A percentile compares a stretch with the other conserved stretches of the same genome.
phyloP scores from a whole-genome alignment of 257 asterid genomes.

The Solanum peruvianum region DNA sequence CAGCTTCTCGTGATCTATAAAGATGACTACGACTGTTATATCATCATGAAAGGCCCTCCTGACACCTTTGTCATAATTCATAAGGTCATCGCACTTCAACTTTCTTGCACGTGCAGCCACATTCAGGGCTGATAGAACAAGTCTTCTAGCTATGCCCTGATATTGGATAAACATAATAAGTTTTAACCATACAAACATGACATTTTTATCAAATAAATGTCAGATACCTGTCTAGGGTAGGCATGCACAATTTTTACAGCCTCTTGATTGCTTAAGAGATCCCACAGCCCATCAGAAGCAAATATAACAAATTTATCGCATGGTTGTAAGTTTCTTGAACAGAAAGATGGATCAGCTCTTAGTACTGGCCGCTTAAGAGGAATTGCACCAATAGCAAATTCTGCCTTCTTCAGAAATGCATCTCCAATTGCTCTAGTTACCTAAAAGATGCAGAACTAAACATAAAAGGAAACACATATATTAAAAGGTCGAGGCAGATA shows the following conservation, averaged over 20 bases:
- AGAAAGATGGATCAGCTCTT: slow-evolving; percentile 59
- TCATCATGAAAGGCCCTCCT: slow-evolving; percentile 66
- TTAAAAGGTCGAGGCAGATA: no score
- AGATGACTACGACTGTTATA: slow-evolving; percentile 60
- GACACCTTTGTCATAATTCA: slow-evolving; percentile 29
- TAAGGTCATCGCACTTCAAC: slow-evolving; percentile 27
- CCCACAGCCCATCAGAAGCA: slow-evolving; percentile 98
- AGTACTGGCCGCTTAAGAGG: slow-evolving; percentile 55
- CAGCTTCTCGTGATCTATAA: slow-evolving; percentile 41
- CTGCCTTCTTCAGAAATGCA: slow-evolving; percentile 74
- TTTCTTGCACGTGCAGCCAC: slow-evolving; percentile 34
- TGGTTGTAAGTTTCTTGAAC: slow-evolving; percentile 25
- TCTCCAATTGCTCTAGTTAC: slow-evolving; percentile 86
- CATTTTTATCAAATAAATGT: background rate
- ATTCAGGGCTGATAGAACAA: slow-evolving; percentile 32
- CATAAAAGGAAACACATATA: background rate
- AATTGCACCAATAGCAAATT: slow-evolving; percentile 38
- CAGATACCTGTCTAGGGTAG: slow-evolving; percentile 51
- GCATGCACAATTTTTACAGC: slow-evolving; percentile 68
- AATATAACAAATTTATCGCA: slow-evolving; percentile 62
- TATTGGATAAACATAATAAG: background rate
- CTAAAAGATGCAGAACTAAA: slow-evolving; percentile 17
- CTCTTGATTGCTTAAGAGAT: slow-evolving; percentile 56
- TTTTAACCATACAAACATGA: background rate
- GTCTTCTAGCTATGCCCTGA: slow-evolving; percentile 76